phyloP scores from a whole-genome alignment of 257 asterid species.

The Craterostigma plantagineum region DNA sequence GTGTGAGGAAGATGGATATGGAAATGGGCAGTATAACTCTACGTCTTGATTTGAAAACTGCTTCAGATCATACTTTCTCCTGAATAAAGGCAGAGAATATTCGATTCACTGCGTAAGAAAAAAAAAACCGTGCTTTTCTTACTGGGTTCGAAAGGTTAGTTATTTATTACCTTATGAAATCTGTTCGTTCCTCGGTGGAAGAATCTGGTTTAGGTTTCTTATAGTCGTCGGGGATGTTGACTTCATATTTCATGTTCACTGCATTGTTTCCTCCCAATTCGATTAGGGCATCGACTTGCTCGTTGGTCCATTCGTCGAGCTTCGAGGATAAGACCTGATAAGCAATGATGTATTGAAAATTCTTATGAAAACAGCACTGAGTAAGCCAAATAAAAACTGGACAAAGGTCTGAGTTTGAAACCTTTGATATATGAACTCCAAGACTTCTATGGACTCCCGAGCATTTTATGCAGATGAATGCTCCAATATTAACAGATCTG shows the following conservation, averaged over 20 bases:
- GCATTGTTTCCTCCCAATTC: constrained; percentile 66
- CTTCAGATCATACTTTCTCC: constrained; percentile 74
- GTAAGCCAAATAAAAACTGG: too few species aligned
- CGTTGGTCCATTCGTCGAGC: constrained; percentile 88
- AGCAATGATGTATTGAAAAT: too few species aligned
- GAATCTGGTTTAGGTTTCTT: constrained; percentile 54
- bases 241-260: constrained; percentile 63
- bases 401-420: not conserved
- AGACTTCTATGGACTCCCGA: constrained; percentile 93
- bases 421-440: constrained; percentile 91
- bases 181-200: constrained; percentile 55
- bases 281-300: constrained; percentile 56
- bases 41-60: constrained; percentile 35
- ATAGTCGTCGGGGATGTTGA: constrained; percentile 38
- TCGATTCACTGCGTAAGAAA: not conserved
- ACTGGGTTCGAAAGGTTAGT: not conserved
- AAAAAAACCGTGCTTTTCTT: not conserved
- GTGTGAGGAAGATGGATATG: constrained; percentile 18
- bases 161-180: constrained; percentile 59
- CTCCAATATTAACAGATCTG: constrained; percentile 68
- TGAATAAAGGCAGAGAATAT: constrained; percentile 17
- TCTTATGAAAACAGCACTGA: too few species aligned
- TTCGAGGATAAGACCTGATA: constrained; percentile 79
- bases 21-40: constrained; percentile 26
- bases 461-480: constrained; percentile 82